Evolutionary conservation across 768 basidiomycete genomes (phyloP).

Genomic region (Tylopilus vinaceipallidus): DNA sequence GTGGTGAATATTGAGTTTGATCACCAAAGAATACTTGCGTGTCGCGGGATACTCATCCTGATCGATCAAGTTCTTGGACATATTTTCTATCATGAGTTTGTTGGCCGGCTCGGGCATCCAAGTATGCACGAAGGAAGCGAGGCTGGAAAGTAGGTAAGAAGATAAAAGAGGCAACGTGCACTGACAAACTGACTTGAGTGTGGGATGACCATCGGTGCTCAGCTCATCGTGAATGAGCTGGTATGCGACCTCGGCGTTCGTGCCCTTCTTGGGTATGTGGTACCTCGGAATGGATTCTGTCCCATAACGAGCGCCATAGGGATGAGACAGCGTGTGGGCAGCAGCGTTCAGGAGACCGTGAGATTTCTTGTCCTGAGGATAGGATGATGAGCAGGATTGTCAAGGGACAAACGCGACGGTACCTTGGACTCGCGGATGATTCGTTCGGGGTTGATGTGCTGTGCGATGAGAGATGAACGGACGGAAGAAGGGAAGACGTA

Average conservation of each 20-base stretch:
- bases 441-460: constrained; percentile 69
- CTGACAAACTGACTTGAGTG: constrained; percentile 42
- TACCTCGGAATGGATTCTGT: constrained; percentile 73
- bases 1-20: background rate
- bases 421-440: constrained; percentile 61
- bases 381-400: background rate
- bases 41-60: constrained; percentile 69
- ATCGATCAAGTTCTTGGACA: constrained; percentile 67
- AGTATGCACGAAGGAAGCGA: constrained; percentile 68
- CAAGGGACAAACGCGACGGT: constrained; percentile 5
- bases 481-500: background rate
- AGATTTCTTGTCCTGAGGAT: constrained; percentile 48
- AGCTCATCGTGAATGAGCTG: constrained; percentile 67
- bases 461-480: background rate
- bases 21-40: constrained; percentile 27
- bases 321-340: constrained; percentile 35
- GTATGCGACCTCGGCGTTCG: constrained; percentile 48
- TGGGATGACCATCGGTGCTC: constrained; percentile 51
- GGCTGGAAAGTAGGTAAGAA: constrained; percentile 23
- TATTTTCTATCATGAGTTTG: constrained; percentile 61
- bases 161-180: background rate
- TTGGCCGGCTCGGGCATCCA: constrained; percentile 56
- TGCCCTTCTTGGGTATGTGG: constrained; percentile 59
- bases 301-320: constrained; percentile 64
- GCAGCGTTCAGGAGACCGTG: constrained; percentile 37